Evolutionary conservation across 805 yeast genomes (phyloP).

Genomic region (Sugiyamaella chiloensis): DNA sequence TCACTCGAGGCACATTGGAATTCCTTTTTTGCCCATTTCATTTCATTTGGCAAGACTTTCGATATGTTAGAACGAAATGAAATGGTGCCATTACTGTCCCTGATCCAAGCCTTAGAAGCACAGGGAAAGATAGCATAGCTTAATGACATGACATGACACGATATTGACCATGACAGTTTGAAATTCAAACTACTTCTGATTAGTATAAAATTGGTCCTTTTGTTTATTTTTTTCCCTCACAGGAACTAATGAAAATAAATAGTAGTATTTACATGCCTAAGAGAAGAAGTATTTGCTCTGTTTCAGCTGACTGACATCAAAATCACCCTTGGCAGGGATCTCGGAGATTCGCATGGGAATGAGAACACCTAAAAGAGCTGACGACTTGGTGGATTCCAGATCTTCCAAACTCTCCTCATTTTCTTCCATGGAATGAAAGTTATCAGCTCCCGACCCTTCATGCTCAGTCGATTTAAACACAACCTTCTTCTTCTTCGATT

Average conservation of each 20-base stretch:
- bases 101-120: conserved; percentile 74
- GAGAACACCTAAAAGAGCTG: conserved; percentile 41
- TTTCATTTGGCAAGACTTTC: conserved; percentile 82
- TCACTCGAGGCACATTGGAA: conserved; percentile 97
- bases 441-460: conserved; percentile 32
- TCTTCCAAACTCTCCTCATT: conserved; percentile 23
- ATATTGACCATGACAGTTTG: no score
- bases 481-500: conserved; percentile 1
- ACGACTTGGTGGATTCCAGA: conserved; percentile 18
- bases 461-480: conserved; percentile 31
- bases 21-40: conserved; percentile 91
- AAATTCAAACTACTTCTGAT: no score
- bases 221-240: no score
- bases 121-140: conserved; percentile 71
- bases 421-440: conserved; percentile 18
- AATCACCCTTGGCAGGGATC: conserved; percentile 76
- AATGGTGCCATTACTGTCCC: conserved; percentile 68
- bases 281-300: conserved; percentile 79
- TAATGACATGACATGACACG: no score
- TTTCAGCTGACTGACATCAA: conserved; percentile 70
- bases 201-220: no score
- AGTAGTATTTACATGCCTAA: conserved; percentile 16
- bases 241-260: no score
- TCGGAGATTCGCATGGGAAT: conserved; percentile 69
- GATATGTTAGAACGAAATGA: conserved; percentile 76